These are phyloP conservation scores for Cryptococcus amylolentus DNA, from an alignment of 1,284 basidiomycete species.

Conservation along the genomic window DNA sequence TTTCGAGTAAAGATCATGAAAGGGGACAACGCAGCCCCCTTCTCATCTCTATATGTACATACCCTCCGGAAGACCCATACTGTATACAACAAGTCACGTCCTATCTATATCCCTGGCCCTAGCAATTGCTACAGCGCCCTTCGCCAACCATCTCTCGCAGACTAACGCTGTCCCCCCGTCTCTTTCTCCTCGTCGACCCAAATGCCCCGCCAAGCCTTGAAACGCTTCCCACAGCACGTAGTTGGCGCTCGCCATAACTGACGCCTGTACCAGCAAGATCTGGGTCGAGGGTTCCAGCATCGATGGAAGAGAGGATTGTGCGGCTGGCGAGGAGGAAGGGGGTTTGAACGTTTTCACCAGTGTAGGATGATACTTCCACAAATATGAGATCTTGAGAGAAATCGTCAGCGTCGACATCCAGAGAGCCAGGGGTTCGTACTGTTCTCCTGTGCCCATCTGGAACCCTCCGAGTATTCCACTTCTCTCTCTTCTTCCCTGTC, in stretches of 20 bases:
- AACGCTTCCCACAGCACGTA: conserved; percentile 67
- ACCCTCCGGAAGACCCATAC: background rate
- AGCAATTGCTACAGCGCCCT: conserved; percentile 35
- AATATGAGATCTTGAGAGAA: conserved; percentile 71
- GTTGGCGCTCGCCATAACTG: conserved; percentile 88
- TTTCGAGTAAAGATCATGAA: no score
- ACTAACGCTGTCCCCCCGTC: conserved; percentile 36
- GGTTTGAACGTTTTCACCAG: conserved; percentile 88
- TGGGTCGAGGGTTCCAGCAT: conserved; percentile 85
- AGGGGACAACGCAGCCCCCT: no score
- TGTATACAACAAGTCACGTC: background rate
- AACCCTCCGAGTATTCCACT: conserved; percentile 91
- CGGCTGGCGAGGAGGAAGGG: conserved; percentile 89
- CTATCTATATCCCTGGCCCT: background rate
- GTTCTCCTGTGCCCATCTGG: conserved; percentile 90
- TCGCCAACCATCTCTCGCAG: conserved; percentile 43
- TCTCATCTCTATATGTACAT: no score
- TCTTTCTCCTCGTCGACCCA: conserved; percentile 20
- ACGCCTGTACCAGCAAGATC: conserved; percentile 91
- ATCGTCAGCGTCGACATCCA: background rate
- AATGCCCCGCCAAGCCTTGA: conserved; percentile 32
- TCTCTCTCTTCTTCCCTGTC: conserved; percentile 91
- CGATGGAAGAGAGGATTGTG: conserved; percentile 87
- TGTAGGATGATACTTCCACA: conserved; percentile 85
- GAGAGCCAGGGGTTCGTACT: conserved; percentile 54